Evolutionary conservation across 257 asterid species (phyloP).

Genomic region (Solanum lignicaule): DNA sequence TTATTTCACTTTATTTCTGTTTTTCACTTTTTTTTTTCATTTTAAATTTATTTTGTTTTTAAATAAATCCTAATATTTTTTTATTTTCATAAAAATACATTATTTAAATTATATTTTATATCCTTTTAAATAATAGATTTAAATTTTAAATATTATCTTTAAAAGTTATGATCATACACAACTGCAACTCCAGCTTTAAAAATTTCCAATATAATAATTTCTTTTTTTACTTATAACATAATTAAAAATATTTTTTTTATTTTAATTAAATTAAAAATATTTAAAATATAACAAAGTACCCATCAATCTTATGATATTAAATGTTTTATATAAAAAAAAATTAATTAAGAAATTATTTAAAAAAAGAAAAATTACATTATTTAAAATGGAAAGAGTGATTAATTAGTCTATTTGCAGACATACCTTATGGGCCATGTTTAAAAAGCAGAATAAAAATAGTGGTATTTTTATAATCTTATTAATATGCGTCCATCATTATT

Average conservation of each 20-base stretch:
- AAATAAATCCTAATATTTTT: background rate
- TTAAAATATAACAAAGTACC: background rate
- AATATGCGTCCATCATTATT: background rate
- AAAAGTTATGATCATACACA: too few species aligned
- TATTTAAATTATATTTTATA: too few species aligned
- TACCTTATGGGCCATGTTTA: background rate
- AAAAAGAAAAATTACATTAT: background rate
- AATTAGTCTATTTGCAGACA: background rate
- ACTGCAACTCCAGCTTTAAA: too few species aligned
- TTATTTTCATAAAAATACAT: background rate
- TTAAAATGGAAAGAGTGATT: background rate
- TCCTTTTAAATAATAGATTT: too few species aligned
- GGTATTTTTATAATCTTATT: background rate
- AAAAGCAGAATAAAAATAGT: background rate
- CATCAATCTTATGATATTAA: background rate
- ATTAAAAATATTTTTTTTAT: too few species aligned
- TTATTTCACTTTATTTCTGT: background rate
- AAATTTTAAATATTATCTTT: too few species aligned
- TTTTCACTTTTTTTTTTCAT: background rate
- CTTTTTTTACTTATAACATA: too few species aligned
- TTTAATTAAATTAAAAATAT: too few species aligned
- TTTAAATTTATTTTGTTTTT: background rate
- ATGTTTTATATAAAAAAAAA: background rate
- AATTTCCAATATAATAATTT: too few species aligned
- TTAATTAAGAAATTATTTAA: background rate